Conservation (phyloP, 176 grass and related monocot genomes). For the Saccharum officinarum region DNA sequence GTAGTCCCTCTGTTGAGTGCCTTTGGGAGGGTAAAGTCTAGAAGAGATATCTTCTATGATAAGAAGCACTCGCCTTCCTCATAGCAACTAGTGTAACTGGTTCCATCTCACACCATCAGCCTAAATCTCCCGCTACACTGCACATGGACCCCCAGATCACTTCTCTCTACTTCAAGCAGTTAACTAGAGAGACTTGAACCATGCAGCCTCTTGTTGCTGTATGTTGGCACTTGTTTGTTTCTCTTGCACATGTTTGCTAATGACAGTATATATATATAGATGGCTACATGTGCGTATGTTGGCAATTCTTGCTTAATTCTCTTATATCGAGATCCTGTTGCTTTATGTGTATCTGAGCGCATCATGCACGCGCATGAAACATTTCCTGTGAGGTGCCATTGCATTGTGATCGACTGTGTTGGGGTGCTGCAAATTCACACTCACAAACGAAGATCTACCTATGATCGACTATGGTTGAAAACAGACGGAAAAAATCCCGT, state of each 20-base stretch:
- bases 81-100: background rate
- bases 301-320: background rate
- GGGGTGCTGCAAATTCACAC: background rate
- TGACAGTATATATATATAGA: background rate
- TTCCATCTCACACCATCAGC: background rate
- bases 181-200: background rate
- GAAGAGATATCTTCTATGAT: background rate
- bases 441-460: background rate
- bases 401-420: background rate
- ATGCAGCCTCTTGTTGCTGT: background rate
- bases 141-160: background rate
- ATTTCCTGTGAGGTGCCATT: background rate
- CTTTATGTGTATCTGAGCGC: background rate
- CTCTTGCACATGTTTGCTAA: background rate
- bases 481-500: too few species aligned
- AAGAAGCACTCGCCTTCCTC: background rate
- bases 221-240: background rate
- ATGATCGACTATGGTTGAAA: too few species aligned
- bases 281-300: background rate
- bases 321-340: background rate
- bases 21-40: conserved; percentile 70
- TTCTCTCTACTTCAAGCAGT: background rate
- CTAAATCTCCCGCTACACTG: background rate
- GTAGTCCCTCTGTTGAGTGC: conserved; percentile 31
- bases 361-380: background rate